Evolutionary conservation across 192 early-diverging fungal species (phyloP).

Genomic region (Spinellus fusiger): DNA sequence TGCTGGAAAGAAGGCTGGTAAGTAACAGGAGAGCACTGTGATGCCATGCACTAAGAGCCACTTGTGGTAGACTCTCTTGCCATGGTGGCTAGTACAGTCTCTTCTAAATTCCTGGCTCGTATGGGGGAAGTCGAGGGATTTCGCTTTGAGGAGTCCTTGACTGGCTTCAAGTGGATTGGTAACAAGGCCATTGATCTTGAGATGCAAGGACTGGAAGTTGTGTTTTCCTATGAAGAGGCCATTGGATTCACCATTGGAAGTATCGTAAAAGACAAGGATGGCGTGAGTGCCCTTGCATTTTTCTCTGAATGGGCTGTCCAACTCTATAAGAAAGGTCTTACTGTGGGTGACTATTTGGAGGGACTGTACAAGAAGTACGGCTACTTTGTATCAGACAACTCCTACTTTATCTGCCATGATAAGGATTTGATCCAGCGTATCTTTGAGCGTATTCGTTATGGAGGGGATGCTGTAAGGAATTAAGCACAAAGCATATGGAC

Average conservation of each 20-base stretch:
- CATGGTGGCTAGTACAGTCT: conserved; percentile 83
- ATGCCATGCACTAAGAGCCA: not conserved
- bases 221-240: conserved; percentile 93
- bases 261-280: conserved; percentile 89
- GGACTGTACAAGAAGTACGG: conserved; percentile 73
- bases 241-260: conserved; percentile 82
- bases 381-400: conserved; percentile 79
- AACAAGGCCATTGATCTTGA: conserved; percentile 71
- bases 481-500: not conserved
- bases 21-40: not conserved
- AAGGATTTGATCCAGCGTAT: conserved; percentile 61
- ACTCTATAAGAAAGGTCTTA: conserved; percentile 57
- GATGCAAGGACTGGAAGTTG: conserved; percentile 55
- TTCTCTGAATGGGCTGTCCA: conserved; percentile 72
- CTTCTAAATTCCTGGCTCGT: conserved; percentile 73
- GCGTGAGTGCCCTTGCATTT: conserved; percentile 73
- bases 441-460: conserved; percentile 80
- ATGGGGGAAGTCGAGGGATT: conserved; percentile 74
- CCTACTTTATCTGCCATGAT: conserved; percentile 84
- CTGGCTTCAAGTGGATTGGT: conserved; percentile 95
- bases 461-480: conserved; percentile 33
- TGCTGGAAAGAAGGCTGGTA: conserved; percentile 40
- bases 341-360: conserved; percentile 65
- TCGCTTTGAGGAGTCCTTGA: conserved; percentile 84
- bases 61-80: conserved; percentile 48